Evolutionary conservation across 176 grass and related monocot genomes (phyloP).

Genomic region (Zea luxurians): DNA sequence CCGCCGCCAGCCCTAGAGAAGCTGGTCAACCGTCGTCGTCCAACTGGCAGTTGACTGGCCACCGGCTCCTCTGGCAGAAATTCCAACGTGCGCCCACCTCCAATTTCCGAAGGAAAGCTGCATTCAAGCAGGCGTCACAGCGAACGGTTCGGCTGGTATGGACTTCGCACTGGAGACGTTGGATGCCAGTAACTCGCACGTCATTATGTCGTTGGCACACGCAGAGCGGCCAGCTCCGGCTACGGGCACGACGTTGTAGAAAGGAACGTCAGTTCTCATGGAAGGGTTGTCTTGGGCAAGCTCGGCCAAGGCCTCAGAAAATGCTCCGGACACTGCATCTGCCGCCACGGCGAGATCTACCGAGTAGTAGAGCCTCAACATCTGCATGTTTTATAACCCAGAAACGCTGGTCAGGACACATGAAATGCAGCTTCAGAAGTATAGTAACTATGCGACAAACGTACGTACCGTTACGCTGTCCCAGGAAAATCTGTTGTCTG

Average conservation of each 20-base stretch:
- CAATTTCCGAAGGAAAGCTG: not conserved
- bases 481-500: constrained; percentile 59
- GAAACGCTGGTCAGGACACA: constrained; percentile 16
- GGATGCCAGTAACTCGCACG: constrained; percentile 79
- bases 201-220: constrained; percentile 54
- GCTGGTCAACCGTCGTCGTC: constrained; percentile 14
- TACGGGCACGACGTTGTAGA: constrained; percentile 77
- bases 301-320: constrained; percentile 51
- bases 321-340: constrained; percentile 24
- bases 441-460: not conserved
- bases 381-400: constrained; percentile 43
- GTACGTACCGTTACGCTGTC: constrained; percentile 52
- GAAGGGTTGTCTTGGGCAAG: constrained; percentile 30
- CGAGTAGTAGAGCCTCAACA: constrained; percentile 76
- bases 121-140: not conserved
- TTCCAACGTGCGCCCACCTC: constrained; percentile 1
- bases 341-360: constrained; percentile 23
- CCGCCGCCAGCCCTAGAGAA: not conserved
- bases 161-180: constrained; percentile 33
- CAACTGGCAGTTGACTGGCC: constrained; percentile 6
- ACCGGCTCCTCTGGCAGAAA: not conserved
- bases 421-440: not conserved
- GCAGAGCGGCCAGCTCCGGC: constrained; percentile 56
- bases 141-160: not conserved
- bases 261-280: constrained; percentile 7